Evolutionary conservation across 2,329 filamentous ascomycete species (phyloP), one percentile per base, ranked within the genome.

Genomic region (Talaromyces sp.): DNA sequence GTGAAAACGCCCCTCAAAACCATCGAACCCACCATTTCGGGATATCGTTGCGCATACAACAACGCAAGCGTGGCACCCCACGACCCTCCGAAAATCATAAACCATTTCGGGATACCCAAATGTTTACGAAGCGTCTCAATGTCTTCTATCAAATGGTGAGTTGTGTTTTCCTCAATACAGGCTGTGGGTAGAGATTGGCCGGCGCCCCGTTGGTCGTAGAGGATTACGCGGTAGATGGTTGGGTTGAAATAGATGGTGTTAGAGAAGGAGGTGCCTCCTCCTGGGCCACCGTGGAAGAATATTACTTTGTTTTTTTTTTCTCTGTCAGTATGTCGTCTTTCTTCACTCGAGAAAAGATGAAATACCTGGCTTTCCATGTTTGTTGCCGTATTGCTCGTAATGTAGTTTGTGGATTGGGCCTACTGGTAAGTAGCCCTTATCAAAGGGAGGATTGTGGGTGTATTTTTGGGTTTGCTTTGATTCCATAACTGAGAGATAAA

Each of bases 31-130:
- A 76, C 72, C 11, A 63, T 63, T 0, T 71, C 66, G 1, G 78
- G 73, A 36, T 79, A 71, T 0, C 70, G 69, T 61, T 80, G 72
- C 1, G 78, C 67, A 63, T 80, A 80, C 22, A 74, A 69, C 0
- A 80, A 66, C 0, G 75, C 66, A 15, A 80, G 69, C 0, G 77
- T 77, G 3, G 74, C 75, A 35, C 78, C 78, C 78, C 78, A 80
- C 1, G 77, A 79, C 1, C 77, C 77, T 39, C 78, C 78, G 60
- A 79, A 80, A 3, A 80, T 73, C 22, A 58, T 25, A 41, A 74
- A 69, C 78, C 77, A 80, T 63, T 77, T 77, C 7, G 64, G 40
- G 31, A 80, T 74, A 0, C 67, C 56, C 6, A 80, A 67, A 54
- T 78, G 75, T 15, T 68, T 60, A 39, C 78, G 72, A 1, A 80